A percentile compares a stretch with the other conserved stretches of the same genome.
Conservation (phyloP, 148 eudicot genomes). For the Spergularia bocconei region DNA sequence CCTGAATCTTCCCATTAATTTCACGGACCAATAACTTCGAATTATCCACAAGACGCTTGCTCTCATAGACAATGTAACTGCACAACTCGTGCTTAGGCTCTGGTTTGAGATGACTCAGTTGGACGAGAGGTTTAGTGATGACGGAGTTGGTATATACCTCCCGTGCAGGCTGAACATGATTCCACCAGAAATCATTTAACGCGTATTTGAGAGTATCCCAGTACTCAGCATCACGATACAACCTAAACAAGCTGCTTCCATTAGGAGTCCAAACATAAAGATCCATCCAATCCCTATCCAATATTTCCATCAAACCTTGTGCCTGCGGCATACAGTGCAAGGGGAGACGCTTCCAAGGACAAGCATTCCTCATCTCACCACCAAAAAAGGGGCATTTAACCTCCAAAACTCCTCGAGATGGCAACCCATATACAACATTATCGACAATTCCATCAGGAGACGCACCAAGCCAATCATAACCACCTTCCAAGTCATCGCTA, state of each 20-base stretch:
- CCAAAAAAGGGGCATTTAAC: conserved; percentile 72
- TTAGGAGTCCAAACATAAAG: conserved; percentile 71
- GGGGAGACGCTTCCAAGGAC: conserved; percentile 64
- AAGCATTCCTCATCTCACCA: conserved; percentile 46
- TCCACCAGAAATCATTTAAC: conserved; percentile 85
- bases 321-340: conserved; percentile 73
- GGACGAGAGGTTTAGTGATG: conserved; percentile 47
- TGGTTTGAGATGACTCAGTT: conserved; percentile 50
- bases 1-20: conserved; percentile 45
- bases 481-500: conserved; percentile 35
- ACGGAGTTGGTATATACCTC: conserved; percentile 38
- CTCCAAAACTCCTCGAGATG: conserved; percentile 64
- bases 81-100: conserved; percentile 57
- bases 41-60: conserved; percentile 47
- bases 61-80: conserved; percentile 41
- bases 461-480: conserved; percentile 74
- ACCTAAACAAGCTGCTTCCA: conserved; percentile 68
- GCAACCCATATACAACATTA: conserved; percentile 39
- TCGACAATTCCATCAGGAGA: conserved; percentile 78
- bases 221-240: conserved; percentile 59
- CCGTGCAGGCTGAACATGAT: conserved; percentile 73
- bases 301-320: conserved; percentile 83
- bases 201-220: conserved; percentile 60
- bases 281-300: conserved; percentile 88
- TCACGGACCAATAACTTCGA: conserved; percentile 58